Conservation (phyloP, 2,329 filamentous ascomycete species). For the Rhinocladiella similis region DNA sequence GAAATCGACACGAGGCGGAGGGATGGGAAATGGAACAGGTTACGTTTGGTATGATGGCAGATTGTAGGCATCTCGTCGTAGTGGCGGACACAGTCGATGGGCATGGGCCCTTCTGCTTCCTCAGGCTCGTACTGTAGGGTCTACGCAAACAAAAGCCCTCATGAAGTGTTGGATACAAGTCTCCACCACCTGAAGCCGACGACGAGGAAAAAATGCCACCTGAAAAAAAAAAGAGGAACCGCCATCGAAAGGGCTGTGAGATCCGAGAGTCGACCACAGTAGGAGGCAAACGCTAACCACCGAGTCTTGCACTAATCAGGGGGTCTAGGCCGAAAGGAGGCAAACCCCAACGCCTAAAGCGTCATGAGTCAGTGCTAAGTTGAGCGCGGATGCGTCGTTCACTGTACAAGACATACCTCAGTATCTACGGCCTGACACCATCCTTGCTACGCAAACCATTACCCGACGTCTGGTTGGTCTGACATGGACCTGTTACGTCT, state of each 20-base stretch:
- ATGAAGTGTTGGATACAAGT: background rate
- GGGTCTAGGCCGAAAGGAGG: background rate
- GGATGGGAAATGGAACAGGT: too few relatives aligned
- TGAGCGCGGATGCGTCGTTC: background rate
- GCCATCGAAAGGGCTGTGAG: background rate
- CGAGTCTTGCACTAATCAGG: background rate
- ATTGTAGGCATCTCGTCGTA: too few relatives aligned
- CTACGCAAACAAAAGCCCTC: background rate
- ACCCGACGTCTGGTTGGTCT: background rate
- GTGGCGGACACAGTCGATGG: too few relatives aligned
- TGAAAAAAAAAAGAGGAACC: background rate
- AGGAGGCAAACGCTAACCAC: background rate
- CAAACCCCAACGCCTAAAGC: conserved; percentile 9
- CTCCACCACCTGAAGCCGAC: background rate
- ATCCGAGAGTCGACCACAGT: background rate
- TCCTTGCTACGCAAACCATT: background rate
- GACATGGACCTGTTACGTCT: background rate
- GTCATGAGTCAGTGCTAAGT: conserved; percentile 3
- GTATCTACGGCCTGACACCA: conserved; percentile 6
- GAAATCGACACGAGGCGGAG: too few relatives aligned
- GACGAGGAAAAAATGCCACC: background rate
- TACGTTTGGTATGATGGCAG: too few relatives aligned
- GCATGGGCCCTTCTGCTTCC: too few relatives aligned
- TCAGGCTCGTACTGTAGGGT: too few relatives aligned
- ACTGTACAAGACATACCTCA: too few relatives aligned